Conservation (phyloP, 2,329 filamentous ascomycete species). For the Penicillium sp. region DNA sequence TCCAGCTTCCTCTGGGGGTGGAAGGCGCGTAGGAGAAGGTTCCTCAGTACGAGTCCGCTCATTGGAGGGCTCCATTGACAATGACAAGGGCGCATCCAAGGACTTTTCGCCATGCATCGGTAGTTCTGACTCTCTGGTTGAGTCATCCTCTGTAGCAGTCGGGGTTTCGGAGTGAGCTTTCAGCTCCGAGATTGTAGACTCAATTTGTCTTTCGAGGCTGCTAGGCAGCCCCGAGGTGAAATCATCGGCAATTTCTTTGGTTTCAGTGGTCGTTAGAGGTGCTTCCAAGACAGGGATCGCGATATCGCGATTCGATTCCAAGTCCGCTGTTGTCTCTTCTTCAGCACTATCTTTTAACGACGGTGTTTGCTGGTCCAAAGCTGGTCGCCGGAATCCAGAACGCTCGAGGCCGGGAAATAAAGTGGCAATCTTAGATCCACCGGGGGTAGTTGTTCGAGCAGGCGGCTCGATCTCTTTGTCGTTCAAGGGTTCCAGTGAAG, state of each 20-base stretch:
- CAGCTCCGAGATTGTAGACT: slow-evolving; percentile 8
- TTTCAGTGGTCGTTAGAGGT: slow-evolving; percentile 33
- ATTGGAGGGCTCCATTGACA: slow-evolving; percentile 9
- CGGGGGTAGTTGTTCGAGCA: slow-evolving; percentile 19
- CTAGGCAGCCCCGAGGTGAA: slow-evolving; percentile 20
- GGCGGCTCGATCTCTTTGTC: slow-evolving; percentile 25
- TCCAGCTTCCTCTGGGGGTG: slow-evolving; percentile 16
- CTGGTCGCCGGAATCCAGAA: slow-evolving; percentile 30
- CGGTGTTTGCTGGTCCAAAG: slow-evolving; percentile 20
- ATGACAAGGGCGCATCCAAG: slow-evolving; percentile 17
- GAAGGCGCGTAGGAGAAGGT: slow-evolving; percentile 15
- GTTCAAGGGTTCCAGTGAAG: slow-evolving; percentile 7
- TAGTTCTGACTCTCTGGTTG: slow-evolving; percentile 10
- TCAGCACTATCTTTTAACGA: slow-evolving; percentile 41
- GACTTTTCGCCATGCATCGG: slow-evolving; percentile 27
- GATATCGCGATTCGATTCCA: slow-evolving; percentile 43
- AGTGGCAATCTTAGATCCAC: slow-evolving; percentile 31
- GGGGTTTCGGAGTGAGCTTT: background rate
- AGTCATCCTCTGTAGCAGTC: slow-evolving; percentile 6
- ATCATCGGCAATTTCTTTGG: slow-evolving; percentile 47
- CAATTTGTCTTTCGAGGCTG: slow-evolving; percentile 9
- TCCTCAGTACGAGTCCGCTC: background rate
- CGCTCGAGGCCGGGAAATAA: slow-evolving; percentile 40
- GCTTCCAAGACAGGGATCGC: slow-evolving; percentile 48
- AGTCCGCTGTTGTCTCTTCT: slow-evolving; percentile 36